Evolutionary conservation across 768 basidiomycete species (phyloP), one percentile per base, ranked within the genome.

Genomic region (Mycena capillaripes): DNA sequence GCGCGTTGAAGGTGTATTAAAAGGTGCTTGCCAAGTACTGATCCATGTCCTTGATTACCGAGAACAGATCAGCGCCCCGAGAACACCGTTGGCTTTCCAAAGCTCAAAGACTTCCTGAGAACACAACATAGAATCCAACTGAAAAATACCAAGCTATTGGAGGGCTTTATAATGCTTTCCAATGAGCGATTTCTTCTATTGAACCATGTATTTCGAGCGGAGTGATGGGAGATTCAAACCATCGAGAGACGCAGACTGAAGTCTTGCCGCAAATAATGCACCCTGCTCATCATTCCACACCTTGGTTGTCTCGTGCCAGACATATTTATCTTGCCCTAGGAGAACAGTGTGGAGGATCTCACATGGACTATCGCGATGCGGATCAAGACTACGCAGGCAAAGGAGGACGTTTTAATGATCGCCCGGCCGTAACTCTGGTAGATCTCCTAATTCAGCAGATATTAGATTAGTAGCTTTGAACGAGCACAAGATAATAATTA

Each of bases 141-240:
- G 77, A 56, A 85, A 85, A 9, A 80, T 64, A 3, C 57, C 75
- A 2, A 80, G 72, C 65, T 84, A 82, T 48, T 78, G 75, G 0
- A 85, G 75, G 0, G 58, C 63, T 61, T 82, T 81, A 77, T 82
- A 82, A 62, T 85, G 84, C 53, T 82, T 82, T 1, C 84, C 81
- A 21, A 85, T 81, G 1, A 85, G 76, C 3, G 68, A 66, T 46
- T 82, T 82, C 34, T 77, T 79, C 66, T 84, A 84, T 60, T 82
- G 78, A 1, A 82, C 66, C 21, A 84, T 71, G 53, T 84, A 84
- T 0, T 32, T 27, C 0, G 82, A 72, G 11, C 79, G 77, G 7
- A 80, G 65, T 1, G 80, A 55, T 0, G 74, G 71, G 50, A 80
- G 65, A 3, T 75, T 75, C 1, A 85, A 72, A 1, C 81, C 83